Base-by-base conservation (phyloP, 495 filamentous ascomycete genomes). In the Xylaria flabelliformis region DNA sequence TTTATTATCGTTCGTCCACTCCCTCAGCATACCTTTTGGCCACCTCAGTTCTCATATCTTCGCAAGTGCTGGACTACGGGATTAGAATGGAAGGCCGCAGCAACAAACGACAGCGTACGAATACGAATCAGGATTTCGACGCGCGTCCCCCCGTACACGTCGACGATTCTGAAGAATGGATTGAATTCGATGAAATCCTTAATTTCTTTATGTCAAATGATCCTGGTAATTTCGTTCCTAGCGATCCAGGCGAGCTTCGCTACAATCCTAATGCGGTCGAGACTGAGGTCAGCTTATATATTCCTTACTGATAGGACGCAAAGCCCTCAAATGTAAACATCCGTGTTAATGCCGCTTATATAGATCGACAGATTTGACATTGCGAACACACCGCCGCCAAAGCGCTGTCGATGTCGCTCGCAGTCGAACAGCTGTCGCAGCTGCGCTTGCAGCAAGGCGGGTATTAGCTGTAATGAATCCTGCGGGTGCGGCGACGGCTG, bases 51-150 rank as follows among this genome's bases (percentile, higher is more conserved):
- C 29, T 59, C 56, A 32, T 12, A 59, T 59, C 15, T 19, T 36
- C 56, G 29, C 56, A 59, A 59, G 3, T 42, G 17, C 56, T 36
- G 29, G 21, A 36, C 26, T 36, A 59, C 29, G 2, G 15, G 6
- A 34, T 10, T 13, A 59, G 15, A 59, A 59, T 59, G 56, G 56
- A 59, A 12, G 29, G 29, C 12, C 56, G 17, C 29, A 59, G 56
- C 5, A 59, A 36, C 56, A 59, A 59, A 59, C 56, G 56, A 5
- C 56, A 59, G 56, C 56, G 56, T 59, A 32, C 15, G 56, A 19
- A 59, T 59, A 59, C 56, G 56, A 32, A 59, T 8, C 12, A 36
- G 34, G 15, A 32, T 3, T 12, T 19, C 17, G 56, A 36, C 56
- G 26, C 56, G 8, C 29, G 17, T 19, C 26, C 56, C n/a, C n/a